Evolutionary conservation across 2,329 filamentous ascomycete genomes (phyloP).

Genomic region (Fusarium goolgardi): DNA sequence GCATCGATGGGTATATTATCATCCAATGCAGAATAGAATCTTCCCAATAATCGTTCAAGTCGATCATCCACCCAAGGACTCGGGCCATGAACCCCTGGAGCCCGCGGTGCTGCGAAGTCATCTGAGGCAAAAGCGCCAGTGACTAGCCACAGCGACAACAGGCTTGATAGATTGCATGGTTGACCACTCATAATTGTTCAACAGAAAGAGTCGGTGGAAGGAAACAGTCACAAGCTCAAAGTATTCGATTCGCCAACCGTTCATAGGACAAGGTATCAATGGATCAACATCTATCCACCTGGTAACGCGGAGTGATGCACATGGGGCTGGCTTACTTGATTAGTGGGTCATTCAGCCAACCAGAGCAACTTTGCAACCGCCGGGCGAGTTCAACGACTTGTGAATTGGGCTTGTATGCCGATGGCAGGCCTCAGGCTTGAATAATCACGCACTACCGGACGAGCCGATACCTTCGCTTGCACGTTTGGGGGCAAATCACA

Average conservation of each 20-base stretch:
- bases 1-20: conserved; percentile 5
- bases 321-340: conserved; percentile 15
- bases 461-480: conserved; percentile 36
- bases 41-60: conserved; percentile 15
- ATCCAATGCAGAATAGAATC: conserved; percentile 4
- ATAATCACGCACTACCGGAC: conserved; percentile 42
- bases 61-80: conserved; percentile 25
- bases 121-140: conserved; percentile 3
- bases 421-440: conserved; percentile 31
- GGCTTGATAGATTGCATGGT: conserved; percentile 30
- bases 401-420: conserved; percentile 8
- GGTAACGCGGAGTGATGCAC: conserved; percentile 29
- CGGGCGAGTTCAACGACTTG: conserved; percentile 3
- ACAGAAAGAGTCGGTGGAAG: conserved; percentile 11
- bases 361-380: conserved; percentile 30
- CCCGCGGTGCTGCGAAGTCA: background rate
- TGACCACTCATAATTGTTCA: conserved; percentile 18
- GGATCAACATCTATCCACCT: conserved; percentile 17
- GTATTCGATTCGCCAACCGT: background rate
- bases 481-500: conserved; percentile 38
- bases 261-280: conserved; percentile 9
- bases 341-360: conserved; percentile 28
- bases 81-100: conserved; percentile 17
- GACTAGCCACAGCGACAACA: conserved; percentile 21
- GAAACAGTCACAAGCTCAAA: conserved; percentile 8